Conservation (phyloP, 163 green algal species). For the Prototheca wickerhamii region DNA sequence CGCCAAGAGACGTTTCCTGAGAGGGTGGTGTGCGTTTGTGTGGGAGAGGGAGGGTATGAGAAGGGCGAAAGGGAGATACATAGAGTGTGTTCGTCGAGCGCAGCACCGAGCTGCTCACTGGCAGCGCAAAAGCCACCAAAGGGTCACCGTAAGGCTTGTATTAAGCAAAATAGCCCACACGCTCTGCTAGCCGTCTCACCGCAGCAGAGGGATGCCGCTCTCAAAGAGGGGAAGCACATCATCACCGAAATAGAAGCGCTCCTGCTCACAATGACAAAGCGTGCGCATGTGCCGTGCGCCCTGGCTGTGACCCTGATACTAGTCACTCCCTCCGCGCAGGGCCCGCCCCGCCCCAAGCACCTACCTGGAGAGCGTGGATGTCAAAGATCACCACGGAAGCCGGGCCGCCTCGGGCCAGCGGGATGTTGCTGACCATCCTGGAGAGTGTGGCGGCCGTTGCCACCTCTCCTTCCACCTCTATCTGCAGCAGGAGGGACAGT, state of each 20-base stretch:
- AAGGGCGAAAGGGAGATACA: too few species aligned
- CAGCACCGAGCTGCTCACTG: too few species aligned
- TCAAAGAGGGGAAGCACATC: constrained; percentile 95
- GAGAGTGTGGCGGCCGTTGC: constrained; percentile 95
- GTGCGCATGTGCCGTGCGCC: background rate
- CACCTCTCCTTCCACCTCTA: constrained; percentile 96
- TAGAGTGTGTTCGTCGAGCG: too few species aligned
- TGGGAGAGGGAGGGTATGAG: too few species aligned
- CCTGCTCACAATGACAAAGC: constrained; percentile 43
- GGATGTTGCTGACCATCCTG: constrained; percentile 93
- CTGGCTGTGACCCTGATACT: background rate
- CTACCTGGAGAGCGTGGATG: constrained; percentile 97
- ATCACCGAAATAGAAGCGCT: constrained; percentile 99
- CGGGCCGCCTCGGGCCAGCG: constrained; percentile 86
- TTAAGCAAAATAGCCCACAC: background rate
- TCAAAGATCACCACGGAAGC: constrained; percentile 94
- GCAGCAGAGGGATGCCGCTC: constrained; percentile 86
- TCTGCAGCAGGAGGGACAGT: constrained; percentile 20
- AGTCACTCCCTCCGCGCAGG: too few species aligned
- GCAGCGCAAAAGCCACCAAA: too few species aligned
- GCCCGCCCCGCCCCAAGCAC: too few species aligned
- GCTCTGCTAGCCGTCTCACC: constrained; percentile 9
- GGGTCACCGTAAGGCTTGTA: background rate
- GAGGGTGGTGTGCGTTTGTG: too few species aligned
- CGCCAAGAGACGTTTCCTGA: constrained; percentile 52